Conservation (phyloP, 495 filamentous ascomycete species). For the Aspergillus cristatus region DNA sequence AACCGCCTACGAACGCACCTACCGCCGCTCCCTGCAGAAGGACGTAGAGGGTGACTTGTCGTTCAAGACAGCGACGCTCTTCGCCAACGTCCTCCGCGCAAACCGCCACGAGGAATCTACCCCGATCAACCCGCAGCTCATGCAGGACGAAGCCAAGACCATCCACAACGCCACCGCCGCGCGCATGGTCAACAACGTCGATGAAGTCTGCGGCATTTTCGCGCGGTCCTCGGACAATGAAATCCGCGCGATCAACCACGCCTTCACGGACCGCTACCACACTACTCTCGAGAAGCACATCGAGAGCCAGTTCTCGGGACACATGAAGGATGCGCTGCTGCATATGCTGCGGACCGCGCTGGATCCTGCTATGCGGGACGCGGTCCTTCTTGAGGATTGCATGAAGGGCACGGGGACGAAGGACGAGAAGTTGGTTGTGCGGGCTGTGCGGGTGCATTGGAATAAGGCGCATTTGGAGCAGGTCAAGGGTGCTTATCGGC, state of each 20-base stretch:
- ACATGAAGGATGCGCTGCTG: slow-evolving; percentile 82
- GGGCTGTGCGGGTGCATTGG: slow-evolving; percentile 75
- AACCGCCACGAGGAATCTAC: slow-evolving; percentile 64
- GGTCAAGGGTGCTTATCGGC: slow-evolving; percentile 64
- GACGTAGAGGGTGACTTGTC: slow-evolving; percentile 72
- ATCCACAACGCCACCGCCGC: slow-evolving; percentile 66
- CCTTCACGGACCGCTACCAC: slow-evolving; percentile 59
- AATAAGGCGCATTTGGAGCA: slow-evolving; percentile 57
- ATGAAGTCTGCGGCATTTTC: slow-evolving; percentile 68
- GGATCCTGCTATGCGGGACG: slow-evolving; percentile 77
- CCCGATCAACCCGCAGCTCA: slow-evolving; percentile 56
- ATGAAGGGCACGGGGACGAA: slow-evolving; percentile 87
- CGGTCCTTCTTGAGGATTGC: slow-evolving; percentile 65
- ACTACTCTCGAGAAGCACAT: slow-evolving; percentile 61
- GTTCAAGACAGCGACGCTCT: slow-evolving; percentile 74
- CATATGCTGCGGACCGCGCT: slow-evolving; percentile 65
- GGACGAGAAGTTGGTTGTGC: slow-evolving; percentile 64
- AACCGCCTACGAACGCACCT: slow-evolving; percentile 56
- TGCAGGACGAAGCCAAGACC: slow-evolving; percentile 62
- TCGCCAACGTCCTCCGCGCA: slow-evolving; percentile 64
- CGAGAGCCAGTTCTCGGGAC: slow-evolving; percentile 73
- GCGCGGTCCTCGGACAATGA: slow-evolving; percentile 65
- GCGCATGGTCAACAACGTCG: slow-evolving; percentile 61
- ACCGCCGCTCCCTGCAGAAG: slow-evolving; percentile 48
- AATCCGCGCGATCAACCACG: slow-evolving; percentile 65